Evolutionary conservation across 148 eudicot genomes (phyloP).

Genomic region (Fagopyrum esculentum): DNA sequence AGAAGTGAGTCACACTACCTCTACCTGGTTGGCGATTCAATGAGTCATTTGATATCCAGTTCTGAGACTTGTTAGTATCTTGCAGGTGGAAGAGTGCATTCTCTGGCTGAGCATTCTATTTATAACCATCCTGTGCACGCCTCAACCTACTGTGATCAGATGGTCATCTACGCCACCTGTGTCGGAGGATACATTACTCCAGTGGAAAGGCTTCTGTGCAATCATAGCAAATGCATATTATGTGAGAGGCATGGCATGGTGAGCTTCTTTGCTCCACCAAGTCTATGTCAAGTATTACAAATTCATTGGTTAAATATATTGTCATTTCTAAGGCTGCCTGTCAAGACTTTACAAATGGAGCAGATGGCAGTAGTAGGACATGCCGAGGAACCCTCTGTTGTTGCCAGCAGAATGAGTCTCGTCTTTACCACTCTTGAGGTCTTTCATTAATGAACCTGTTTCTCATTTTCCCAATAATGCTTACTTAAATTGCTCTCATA

Average conservation of each 20-base stretch:
- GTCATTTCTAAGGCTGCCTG: constrained; percentile 67
- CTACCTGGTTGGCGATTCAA: background rate
- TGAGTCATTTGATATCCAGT: background rate
- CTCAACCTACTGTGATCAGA: constrained; percentile 83
- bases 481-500: background rate
- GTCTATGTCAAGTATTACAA: background rate
- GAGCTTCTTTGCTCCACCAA: constrained; percentile 11
- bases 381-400: constrained; percentile 86
- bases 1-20: constrained; percentile 44
- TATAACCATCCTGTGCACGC: constrained; percentile 89
- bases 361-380: constrained; percentile 80
- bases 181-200: constrained; percentile 55
- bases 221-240: constrained; percentile 91
- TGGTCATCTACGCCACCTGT: constrained; percentile 89
- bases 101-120: constrained; percentile 86
- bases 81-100: constrained; percentile 89
- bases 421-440: constrained; percentile 97
- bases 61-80: background rate
- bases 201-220: constrained; percentile 96
- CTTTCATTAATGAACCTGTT: constrained; percentile 1
- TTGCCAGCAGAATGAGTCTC: constrained; percentile 90
- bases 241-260: constrained; percentile 98
- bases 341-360: constrained; percentile 93
- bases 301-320: background rate
- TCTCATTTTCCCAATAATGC: background rate